Percentiles rank a stretch among this genome's conserved stretches.
phyloP scores from a whole-genome alignment of 2,329 filamentous ascomycete species.

The Beauveria rudraprayagi region DNA sequence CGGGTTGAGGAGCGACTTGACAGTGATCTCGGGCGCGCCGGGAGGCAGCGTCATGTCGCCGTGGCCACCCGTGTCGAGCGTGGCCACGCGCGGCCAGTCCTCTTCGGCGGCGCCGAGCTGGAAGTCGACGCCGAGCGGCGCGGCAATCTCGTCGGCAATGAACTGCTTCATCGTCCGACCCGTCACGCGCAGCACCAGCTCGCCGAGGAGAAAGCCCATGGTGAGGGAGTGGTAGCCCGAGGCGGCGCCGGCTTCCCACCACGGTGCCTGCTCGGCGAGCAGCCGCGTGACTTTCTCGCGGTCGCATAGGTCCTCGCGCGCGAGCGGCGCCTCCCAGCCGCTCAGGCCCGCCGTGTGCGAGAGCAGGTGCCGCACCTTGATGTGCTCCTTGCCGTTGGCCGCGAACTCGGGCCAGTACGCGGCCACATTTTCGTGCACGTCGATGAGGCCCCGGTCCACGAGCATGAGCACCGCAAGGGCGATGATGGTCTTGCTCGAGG shows the following conservation, averaged over 20 bases:
- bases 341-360: slow-evolving; percentile 31
- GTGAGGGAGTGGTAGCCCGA: slow-evolving; percentile 34
- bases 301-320: slow-evolving; percentile 26
- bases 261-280: slow-evolving; percentile 33
- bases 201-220: slow-evolving; percentile 34
- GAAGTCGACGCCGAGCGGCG: slow-evolving; percentile 37
- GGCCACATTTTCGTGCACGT: slow-evolving; percentile 28
- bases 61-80: slow-evolving; percentile 21
- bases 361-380: slow-evolving; percentile 32
- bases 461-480: slow-evolving; percentile 22
- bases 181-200: slow-evolving; percentile 32
- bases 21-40: slow-evolving; percentile 18
- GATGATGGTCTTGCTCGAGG: slow-evolving; percentile 27
- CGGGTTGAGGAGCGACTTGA: slow-evolving; percentile 23
- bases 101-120: slow-evolving; percentile 34
- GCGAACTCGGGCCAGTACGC: slow-evolving; percentile 40
- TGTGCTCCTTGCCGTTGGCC: slow-evolving; percentile 30
- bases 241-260: slow-evolving; percentile 35
- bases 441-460: slow-evolving; percentile 30
- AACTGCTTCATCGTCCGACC: slow-evolving; percentile 36
- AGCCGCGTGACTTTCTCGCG: slow-evolving; percentile 20
- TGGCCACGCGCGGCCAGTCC: slow-evolving; percentile 32
- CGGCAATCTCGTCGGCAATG: slow-evolving; percentile 26
- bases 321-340: slow-evolving; percentile 24
- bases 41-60: slow-evolving; percentile 16